These are phyloP conservation scores for Melanopsichium pennsylvanicum DNA, from an alignment of 1,284 basidiomycete species.

Conservation along the genomic window DNA sequence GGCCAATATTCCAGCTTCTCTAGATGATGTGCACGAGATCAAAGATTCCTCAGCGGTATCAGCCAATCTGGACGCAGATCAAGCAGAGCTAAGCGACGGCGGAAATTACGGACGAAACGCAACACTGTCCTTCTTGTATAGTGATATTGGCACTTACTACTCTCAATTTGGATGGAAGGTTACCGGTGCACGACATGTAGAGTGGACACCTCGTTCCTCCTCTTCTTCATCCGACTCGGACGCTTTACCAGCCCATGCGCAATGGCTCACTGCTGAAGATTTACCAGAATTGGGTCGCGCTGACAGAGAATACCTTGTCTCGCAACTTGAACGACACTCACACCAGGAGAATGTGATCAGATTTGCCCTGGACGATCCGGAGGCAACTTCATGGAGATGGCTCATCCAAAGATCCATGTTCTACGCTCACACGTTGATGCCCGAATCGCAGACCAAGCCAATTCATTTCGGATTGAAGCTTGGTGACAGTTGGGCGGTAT, in stretches of 20 bases:
- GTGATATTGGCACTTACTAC: conserved; percentile 75
- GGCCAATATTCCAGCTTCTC: not conserved
- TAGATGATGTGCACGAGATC: too few relatives aligned
- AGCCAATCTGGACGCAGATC: conserved; percentile 4
- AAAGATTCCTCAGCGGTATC: too few relatives aligned
- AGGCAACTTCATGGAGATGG: conserved; percentile 43
- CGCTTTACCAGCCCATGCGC: conserved; percentile 7
- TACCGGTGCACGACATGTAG: conserved; percentile 26
- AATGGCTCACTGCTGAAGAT: conserved; percentile 17
- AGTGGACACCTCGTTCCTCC: conserved; percentile 20
- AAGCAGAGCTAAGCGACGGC: conserved; percentile 14
- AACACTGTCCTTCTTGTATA: conserved; percentile 72
- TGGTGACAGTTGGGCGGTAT: conserved; percentile 23
- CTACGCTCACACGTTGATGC: conserved; percentile 26
- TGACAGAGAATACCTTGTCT: conserved; percentile 26
- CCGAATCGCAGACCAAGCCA: conserved; percentile 20
- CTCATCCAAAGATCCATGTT: conserved; percentile 35
- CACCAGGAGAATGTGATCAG: conserved; percentile 1
- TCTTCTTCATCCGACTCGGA: not conserved
- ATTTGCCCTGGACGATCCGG: conserved; percentile 38
- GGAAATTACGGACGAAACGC: conserved; percentile 66
- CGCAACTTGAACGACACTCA: conserved; percentile 4
- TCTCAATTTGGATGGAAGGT: conserved; percentile 67
- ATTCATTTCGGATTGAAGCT: conserved; percentile 11
- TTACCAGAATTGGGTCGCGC: conserved; percentile 23